phyloP scores from a whole-genome alignment of 768 basidiomycete species.

The Rhodosporidiobolus sp. region DNA sequence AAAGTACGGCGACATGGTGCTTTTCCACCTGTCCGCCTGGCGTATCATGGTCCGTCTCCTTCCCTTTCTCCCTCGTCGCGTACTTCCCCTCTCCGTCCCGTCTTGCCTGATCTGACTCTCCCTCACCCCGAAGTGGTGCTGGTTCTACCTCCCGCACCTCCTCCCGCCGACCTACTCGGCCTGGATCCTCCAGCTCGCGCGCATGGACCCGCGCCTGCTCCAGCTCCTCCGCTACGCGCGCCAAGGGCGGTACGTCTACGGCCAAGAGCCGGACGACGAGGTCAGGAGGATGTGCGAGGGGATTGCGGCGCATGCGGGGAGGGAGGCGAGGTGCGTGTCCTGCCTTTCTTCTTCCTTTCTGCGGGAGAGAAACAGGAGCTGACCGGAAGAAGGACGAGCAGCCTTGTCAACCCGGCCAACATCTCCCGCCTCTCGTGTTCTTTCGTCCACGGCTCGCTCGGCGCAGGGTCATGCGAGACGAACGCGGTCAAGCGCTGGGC shows the following conservation, averaged over 20 bases:
- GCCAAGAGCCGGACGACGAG: constrained; percentile 18
- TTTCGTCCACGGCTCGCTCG: constrained; percentile 34
- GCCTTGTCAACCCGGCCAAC: constrained; percentile 18
- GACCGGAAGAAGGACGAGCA: too few relatives aligned
- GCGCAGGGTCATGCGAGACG: constrained; percentile 34
- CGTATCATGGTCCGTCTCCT: constrained; percentile 27
- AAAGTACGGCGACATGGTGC: constrained; percentile 29
- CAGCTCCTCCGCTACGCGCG: constrained; percentile 33
- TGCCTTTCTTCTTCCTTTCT: neutral
- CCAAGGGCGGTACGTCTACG: constrained; percentile 31
- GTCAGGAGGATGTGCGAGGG: constrained; percentile 24
- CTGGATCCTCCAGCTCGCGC: constrained; percentile 37
- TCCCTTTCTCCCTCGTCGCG: too few relatives aligned
- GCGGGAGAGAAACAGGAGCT: too few relatives aligned
- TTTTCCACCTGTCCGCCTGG: constrained; percentile 27
- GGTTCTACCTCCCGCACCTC: constrained; percentile 38
- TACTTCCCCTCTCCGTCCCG: too few relatives aligned
- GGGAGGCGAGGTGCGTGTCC: constrained; percentile 15
- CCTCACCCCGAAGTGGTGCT: neutral
- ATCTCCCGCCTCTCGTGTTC: constrained; percentile 36
- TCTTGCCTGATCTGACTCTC: too few relatives aligned
- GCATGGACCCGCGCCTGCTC: constrained; percentile 38
- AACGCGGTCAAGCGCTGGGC: constrained; percentile 34
- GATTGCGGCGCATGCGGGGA: constrained; percentile 5
- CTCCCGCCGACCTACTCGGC: constrained; percentile 37